These are phyloP conservation scores for Earliella scabrosa DNA, from an alignment of 1,284 basidiomycete genomes.

Conservation along the genomic window DNA sequence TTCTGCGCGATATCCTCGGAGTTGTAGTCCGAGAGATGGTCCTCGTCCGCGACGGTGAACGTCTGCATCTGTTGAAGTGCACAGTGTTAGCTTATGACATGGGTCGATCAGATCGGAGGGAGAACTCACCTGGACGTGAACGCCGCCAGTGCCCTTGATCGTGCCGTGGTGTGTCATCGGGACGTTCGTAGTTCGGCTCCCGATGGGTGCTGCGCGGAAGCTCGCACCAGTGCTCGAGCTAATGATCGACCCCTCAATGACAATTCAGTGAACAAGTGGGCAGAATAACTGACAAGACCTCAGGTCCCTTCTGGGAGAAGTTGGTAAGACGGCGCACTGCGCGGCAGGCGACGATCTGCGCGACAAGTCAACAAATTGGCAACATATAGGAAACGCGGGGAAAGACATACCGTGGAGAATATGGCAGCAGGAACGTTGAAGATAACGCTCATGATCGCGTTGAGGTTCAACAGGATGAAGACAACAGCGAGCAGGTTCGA, in stretches of 20 bases:
- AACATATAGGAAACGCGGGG: neutral
- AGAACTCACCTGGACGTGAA: slow-evolving; percentile 55
- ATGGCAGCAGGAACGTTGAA: slow-evolving; percentile 40
- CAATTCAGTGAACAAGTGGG: neutral
- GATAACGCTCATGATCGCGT: slow-evolving; percentile 39
- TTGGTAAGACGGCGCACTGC: slow-evolving; percentile 66
- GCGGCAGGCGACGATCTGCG: slow-evolving; percentile 18
- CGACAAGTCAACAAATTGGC: neutral
- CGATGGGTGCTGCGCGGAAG: slow-evolving; percentile 22
- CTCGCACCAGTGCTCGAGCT: slow-evolving; percentile 34
- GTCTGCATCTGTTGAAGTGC: slow-evolving; percentile 32
- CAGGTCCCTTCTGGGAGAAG: slow-evolving; percentile 53
- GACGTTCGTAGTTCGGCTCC: slow-evolving; percentile 6
- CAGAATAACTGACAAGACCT: slow-evolving; percentile 54
- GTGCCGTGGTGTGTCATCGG: slow-evolving; percentile 25
- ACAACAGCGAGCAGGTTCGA: slow-evolving; percentile 36
- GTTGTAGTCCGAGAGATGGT: slow-evolving; percentile 23
- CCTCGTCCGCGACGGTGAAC: slow-evolving; percentile 33
- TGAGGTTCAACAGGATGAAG: slow-evolving; percentile 39
- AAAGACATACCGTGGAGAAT: slow-evolving; percentile 32
- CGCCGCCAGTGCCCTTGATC: slow-evolving; percentile 37
- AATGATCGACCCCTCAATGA: slow-evolving; percentile 35
- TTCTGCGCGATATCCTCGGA: slow-evolving; percentile 47
- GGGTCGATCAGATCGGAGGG: too few species aligned
- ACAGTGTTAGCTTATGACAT: too few species aligned